Evolutionary conservation across 495 filamentous ascomycete species (phyloP), one percentile per base, ranked within the genome.

Genomic region (Aspergillus bridgeri): DNA sequence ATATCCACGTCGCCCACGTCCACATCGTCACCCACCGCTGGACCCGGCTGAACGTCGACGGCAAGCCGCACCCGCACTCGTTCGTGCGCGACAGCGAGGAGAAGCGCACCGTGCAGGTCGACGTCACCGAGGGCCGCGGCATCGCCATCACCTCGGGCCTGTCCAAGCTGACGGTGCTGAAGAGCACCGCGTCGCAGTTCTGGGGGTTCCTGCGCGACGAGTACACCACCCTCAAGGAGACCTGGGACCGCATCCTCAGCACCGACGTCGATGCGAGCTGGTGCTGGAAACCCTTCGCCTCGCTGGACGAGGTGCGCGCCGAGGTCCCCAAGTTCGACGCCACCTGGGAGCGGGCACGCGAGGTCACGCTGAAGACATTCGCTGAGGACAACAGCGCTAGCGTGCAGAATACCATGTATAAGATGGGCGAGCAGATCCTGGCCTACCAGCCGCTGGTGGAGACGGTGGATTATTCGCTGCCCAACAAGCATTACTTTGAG

Each of bases 401-500:
- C 65, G 94, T 98, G 18, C 94, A 98, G 81, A 86, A 87, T 60
- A 97, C 92, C 56, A 96, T 98, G 94, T 98, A 96, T 75, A 93
- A 96, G 81, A 98, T 98, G 94, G 83, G 82, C 57, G 86, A 93
- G 70, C 81, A 88, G 76, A 96, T 98, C 61, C 78, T 98, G 61
- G 89, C 79, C 18, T 83, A 77, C 23, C 91, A 81, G 54, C 84
- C 90, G 25, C 76, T 85, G 70, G 81, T 91, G 9, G 84, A 89
- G 44, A 76, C 82, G 13, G 89, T 92, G 42, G 83, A 87, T 62
- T 98, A 96, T 67, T 81, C 85, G 13, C 78, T 98, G 68, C 94
- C 94, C 20, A 98, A 98, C 76, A 97, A 96, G 78, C 94, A 98
- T 72, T 98, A 96, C 76, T 98, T 97, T 68, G 94, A 97, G 73